These are phyloP conservation scores for Neospora caninum DNA, from an alignment of 169 alveolate genomes.

Conservation along the genomic window DNA sequence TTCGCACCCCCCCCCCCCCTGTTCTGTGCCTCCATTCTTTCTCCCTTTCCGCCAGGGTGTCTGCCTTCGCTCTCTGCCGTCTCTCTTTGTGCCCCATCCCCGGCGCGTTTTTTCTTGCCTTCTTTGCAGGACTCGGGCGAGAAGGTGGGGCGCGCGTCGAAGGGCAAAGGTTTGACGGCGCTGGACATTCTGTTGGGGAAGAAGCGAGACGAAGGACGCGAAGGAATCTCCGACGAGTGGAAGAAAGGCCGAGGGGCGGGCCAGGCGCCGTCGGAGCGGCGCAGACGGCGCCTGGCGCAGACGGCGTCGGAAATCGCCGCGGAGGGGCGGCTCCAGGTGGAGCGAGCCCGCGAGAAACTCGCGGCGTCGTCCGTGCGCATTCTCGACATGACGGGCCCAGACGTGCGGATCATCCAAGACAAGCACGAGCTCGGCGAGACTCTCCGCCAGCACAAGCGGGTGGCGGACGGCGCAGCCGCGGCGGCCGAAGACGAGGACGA, in stretches of 20 bases:
- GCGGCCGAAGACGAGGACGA: constrained; percentile 22
- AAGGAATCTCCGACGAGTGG: constrained; percentile 36
- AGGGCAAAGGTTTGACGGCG: background rate
- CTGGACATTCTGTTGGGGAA: constrained; percentile 34
- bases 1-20: no score
- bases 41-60: background rate
- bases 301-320: constrained; percentile 63
- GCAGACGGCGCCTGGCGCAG: constrained; percentile 14
- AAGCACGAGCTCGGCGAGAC: constrained; percentile 27
- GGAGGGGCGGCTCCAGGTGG: constrained; percentile 56
- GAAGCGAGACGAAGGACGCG: background rate
- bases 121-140: constrained; percentile 45
- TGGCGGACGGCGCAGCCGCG: constrained; percentile 11
- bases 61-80: background rate
- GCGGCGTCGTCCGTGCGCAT: constrained; percentile 48
- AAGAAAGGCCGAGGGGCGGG: background rate
- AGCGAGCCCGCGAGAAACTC: constrained; percentile 10
- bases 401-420: constrained; percentile 39
- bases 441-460: constrained; percentile 20
- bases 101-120: no score
- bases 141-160: constrained; percentile 12
- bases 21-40: no score
- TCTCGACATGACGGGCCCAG: constrained; percentile 68
- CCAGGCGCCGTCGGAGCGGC: background rate
- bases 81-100: no score